Evolutionary conservation across 495 filamentous ascomycete genomes (phyloP), one percentile per base, ranked within the genome.

Genomic region (Tuber aestivum): DNA sequence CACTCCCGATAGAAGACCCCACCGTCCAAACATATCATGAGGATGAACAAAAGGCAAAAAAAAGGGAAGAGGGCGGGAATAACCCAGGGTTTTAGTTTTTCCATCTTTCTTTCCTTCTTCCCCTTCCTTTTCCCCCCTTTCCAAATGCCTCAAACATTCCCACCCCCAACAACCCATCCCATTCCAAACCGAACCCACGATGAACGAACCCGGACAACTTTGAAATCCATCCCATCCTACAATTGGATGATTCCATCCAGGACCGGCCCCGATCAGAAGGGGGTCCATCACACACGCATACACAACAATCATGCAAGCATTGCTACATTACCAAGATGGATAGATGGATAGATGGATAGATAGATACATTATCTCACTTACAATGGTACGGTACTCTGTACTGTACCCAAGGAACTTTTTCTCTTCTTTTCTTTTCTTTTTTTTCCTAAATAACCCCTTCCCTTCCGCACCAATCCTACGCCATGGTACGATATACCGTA

Each of bases 211-310:
- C 18, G 45, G 50, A 50, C 50, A 3, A 61, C 50, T 61, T 61
- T 61, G 50, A 27, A 61, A 61, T 61, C 50, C 50, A 27, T 61
- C 50, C 50, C 50, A 61, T 61, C 50, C 50, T 61, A 27, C 50
- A 23, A 61, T 27, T 27, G 50, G 50, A 61, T 27, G 7, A 61
- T 61, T 61, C 50, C 9, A 27, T 61, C 10, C 50, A 27, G 23
- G n/a, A 27, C 50, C n/a, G 1, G 50, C 14, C 50, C 50, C 50
- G 50, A 61, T 61, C 50, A 27, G 50, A 56, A 56, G 50, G 50
- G 6, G 50, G 5, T 3, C n/a, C 23, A 27, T 27, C 23, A 27
- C 23, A 61, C 50, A 27, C 27, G 27, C 21, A 10, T 56, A n/a
- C 48, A n/a, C n/a, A n/a, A n/a, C n/a, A n/a, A n/a, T n/a, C n/a